Percentiles rank a stretch among this genome's conserved stretches.
Conservation (phyloP, 2,329 filamentous ascomycete species). For the Cercospora nicotianae region DNA sequence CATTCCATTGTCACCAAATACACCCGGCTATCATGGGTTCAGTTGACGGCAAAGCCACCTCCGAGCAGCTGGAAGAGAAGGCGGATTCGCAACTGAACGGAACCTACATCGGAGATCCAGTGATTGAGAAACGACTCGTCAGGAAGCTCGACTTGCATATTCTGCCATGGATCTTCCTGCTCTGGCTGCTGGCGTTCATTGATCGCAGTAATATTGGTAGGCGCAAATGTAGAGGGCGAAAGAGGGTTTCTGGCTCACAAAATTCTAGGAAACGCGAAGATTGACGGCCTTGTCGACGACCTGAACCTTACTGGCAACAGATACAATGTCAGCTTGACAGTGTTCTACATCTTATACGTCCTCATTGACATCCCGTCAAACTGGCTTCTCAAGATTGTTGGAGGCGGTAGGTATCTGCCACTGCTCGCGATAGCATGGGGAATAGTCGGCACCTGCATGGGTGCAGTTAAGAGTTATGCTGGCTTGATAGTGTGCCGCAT, state of each 20-base stretch:
- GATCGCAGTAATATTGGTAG: slow-evolving; percentile 41
- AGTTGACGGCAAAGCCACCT: slow-evolving; percentile 12
- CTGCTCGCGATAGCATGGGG: slow-evolving; percentile 45
- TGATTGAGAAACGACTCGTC: slow-evolving; percentile 36
- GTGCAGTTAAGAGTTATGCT: slow-evolving; percentile 44
- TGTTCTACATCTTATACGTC: slow-evolving; percentile 50
- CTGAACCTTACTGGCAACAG: slow-evolving; percentile 43
- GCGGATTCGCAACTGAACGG: background rate
- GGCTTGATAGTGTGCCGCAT: slow-evolving; percentile 45
- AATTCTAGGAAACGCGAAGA: slow-evolving; percentile 46
- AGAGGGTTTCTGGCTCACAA: background rate
- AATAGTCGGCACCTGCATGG: slow-evolving; percentile 43
- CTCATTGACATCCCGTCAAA: slow-evolving; percentile 46
- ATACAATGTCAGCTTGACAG: slow-evolving; percentile 47
- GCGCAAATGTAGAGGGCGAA: background rate
- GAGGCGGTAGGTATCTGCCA: slow-evolving; percentile 45
- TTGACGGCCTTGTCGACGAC: slow-evolving; percentile 45
- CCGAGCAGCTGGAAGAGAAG: slow-evolving; percentile 20
- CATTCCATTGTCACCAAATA: background rate
- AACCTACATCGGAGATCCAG: slow-evolving; percentile 9
- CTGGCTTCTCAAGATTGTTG: slow-evolving; percentile 44
- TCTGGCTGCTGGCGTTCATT: slow-evolving; percentile 53
- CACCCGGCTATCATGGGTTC: background rate
- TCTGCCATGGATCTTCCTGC: slow-evolving; percentile 48
- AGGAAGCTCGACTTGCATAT: slow-evolving; percentile 47